Base-by-base conservation (phyloP, 164 flowering plant genomes). In the Umbellularia californica region DNA sequence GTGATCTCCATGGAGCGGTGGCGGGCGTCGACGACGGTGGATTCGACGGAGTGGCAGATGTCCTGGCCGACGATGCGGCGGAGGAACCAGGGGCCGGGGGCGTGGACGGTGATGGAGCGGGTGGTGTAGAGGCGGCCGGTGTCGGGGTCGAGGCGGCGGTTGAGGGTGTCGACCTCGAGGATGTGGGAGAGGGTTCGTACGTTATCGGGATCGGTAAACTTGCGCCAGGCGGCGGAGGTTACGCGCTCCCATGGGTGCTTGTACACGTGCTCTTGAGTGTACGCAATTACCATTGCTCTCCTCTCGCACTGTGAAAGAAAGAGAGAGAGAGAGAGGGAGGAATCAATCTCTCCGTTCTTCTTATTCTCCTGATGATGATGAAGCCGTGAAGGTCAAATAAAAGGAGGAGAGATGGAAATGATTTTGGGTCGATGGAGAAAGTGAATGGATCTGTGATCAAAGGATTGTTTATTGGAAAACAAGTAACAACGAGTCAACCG, bases 161-260 rank as follows among this genome's bases (percentile, higher is more conserved):
- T 87, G 79, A 95, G 81, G 3, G 98, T 95, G 82, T 95, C 95
- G 72, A 92, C 98, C 63, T 90, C 92, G 65, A 91, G 89, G 73
- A 95, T 86, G 82, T 95, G 98, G 35, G 98, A 87, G 27, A 95
- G 77, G 1, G 77, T 83, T 9, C 87, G 90, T 66, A 88, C 90
- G 87, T 90, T 91, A 83, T 90, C 98, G 5, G 95, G 92, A 71
- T 95, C 99, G 51, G 97, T 78, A 84, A 88, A 95, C 82, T 95
- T 93, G 78, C 97, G 90, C 97, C 98, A 95, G 30, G 92, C 92
- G 58, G 98, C 98, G 72, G 97, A 85, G 30, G 95, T 91, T 5
- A 95, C 99, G 11, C 91, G 81, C 76, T 93, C 97, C 99, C 99
- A 95, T 58, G 99, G 97, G 73, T 95, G 99, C 82, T 87, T 88